phyloP scores from a whole-genome alignment of 2,329 filamentous ascomycete genomes.

The Metarhizium humberi region DNA sequence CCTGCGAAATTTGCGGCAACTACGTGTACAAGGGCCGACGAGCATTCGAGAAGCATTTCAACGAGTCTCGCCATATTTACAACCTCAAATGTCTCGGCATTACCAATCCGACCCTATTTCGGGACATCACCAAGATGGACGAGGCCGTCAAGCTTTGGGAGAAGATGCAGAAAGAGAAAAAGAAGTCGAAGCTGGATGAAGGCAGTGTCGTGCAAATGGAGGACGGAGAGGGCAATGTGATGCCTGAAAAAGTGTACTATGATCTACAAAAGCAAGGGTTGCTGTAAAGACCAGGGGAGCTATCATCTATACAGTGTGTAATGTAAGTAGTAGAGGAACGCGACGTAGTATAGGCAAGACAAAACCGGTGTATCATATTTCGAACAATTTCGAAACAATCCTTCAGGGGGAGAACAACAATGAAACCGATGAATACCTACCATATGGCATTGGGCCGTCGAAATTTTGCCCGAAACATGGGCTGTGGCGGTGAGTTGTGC shows the following conservation, averaged over 20 bases:
- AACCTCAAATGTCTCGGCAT: conserved; percentile 91
- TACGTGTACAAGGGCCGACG: conserved; percentile 97
- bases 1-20: conserved; percentile 95
- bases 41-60: conserved; percentile 98
- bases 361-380: background rate
- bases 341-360: background rate
- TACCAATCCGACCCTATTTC: conserved; percentile 80
- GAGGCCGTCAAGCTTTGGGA: conserved; percentile 86
- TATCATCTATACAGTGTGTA: background rate
- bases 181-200: conserved; percentile 63
- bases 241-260: conserved; percentile 97
- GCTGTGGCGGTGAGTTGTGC: background rate
- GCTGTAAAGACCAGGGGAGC: conserved; percentile 37
- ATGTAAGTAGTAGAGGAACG: background rate
- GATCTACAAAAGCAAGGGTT: conserved; percentile 90
- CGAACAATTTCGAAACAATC: background rate
- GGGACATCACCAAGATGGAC: conserved; percentile 87
- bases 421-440: background rate
- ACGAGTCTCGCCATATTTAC: conserved; percentile 85
- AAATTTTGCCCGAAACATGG: background rate
- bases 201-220: conserved; percentile 97
- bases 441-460: background rate
- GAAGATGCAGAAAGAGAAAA: conserved; percentile 81
- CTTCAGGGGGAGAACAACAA: background rate
- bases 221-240: conserved; percentile 93